These are phyloP conservation scores for Rhytidiadelphus loreus DNA, from an alignment of 225 moss, liverwort and hornwort genomes.

Conservation along the genomic window DNA sequence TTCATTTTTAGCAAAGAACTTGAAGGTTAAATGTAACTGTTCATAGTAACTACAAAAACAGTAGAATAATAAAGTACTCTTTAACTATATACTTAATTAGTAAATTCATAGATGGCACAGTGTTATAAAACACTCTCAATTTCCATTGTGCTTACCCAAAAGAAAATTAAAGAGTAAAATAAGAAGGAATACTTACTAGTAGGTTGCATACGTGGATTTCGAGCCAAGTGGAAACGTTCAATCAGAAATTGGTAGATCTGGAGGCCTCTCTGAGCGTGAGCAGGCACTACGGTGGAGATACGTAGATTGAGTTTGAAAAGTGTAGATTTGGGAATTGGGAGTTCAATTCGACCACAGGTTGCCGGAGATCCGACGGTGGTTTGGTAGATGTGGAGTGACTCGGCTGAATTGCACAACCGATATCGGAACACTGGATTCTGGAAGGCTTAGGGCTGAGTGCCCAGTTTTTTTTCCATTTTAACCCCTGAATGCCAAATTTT, in stretches of 20 bases:
- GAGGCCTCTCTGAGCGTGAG: neutral
- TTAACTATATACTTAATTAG: neutral
- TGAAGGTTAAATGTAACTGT: neutral
- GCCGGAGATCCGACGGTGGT: neutral
- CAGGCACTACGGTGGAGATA: neutral
- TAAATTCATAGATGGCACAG: neutral
- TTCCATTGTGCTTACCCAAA: neutral
- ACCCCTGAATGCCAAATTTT: too few species aligned
- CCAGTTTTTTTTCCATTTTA: too few species aligned
- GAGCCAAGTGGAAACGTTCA: too few species aligned
- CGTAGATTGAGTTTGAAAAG: neutral
- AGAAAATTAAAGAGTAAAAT: neutral
- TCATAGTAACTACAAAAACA: too few species aligned
- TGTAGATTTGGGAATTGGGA: neutral
- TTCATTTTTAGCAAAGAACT: neutral
- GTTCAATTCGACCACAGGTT: neutral
- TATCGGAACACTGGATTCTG: too few species aligned
- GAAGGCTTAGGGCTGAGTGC: too few species aligned
- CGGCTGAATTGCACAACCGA: fast-evolving
- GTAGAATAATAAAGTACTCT: too few species aligned
- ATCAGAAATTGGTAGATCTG: neutral
- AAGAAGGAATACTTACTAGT: neutral
- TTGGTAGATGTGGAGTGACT: neutral
- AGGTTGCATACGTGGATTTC: too few species aligned
- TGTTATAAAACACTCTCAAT: neutral